A percentile compares a stretch with the other conserved stretches of the same genome.
These are phyloP conservation scores for Annulohypoxylon truncatum DNA, from an alignment of 2,329 filamentous ascomycete genomes.

Conservation along the genomic window DNA sequence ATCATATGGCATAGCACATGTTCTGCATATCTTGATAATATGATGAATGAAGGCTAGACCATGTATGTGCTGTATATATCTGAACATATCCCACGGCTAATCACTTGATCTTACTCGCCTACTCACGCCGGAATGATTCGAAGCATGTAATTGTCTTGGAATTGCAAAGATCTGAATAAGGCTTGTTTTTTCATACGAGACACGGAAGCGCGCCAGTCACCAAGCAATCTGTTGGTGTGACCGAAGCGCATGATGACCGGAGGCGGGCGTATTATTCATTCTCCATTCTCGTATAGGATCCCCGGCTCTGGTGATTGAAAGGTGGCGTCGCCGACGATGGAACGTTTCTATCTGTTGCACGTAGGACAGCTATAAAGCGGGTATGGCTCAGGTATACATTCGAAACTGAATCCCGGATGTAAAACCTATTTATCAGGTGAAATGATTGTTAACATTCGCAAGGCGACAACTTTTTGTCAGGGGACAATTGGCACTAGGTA, in stretches of 20 bases:
- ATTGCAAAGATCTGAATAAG: neutral
- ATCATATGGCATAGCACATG: neutral
- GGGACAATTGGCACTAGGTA: too few species aligned
- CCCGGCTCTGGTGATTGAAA: neutral
- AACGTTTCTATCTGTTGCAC: constrained; percentile 11
- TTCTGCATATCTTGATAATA: neutral
- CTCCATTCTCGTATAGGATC: neutral
- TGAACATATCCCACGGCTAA: neutral
- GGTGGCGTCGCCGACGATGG: neutral
- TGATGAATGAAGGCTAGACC: neutral
- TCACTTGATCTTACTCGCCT: neutral
- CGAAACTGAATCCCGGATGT: too few species aligned
- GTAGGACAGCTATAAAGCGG: constrained; percentile 2
- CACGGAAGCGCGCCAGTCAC: neutral
- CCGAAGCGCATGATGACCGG: neutral
- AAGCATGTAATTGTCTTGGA: neutral
- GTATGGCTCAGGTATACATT: too few species aligned
- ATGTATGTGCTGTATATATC: neutral
- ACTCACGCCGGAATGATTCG: neutral
- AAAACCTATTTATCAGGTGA: too few species aligned
- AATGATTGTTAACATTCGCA: too few species aligned
- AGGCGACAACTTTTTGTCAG: too few species aligned
- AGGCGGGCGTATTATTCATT: neutral
- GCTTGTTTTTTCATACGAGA: neutral
- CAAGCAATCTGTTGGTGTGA: neutral